phyloP scores from a whole-genome alignment of 768 basidiomycete species.

The Pisolithus orientalis region DNA sequence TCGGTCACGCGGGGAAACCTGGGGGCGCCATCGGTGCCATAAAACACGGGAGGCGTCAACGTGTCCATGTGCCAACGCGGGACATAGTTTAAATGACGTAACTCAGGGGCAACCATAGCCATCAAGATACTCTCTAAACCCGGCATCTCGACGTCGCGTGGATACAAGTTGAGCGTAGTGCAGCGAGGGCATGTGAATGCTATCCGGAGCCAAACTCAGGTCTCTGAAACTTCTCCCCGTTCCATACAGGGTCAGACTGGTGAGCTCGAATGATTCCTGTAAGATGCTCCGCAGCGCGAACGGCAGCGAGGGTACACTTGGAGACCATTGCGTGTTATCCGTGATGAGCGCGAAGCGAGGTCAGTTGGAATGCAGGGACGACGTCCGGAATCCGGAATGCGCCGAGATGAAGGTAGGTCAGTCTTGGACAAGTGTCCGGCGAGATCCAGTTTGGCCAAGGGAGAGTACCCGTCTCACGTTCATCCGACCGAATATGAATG shows the following conservation, averaged over 20 bases:
- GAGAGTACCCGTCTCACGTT: not conserved
- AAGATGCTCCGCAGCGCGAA: not conserved
- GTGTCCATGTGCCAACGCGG: not conserved
- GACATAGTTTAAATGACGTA: not conserved
- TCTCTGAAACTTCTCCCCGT: not conserved
- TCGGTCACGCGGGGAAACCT: slow-evolving; percentile 1
- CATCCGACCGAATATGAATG: not conserved
- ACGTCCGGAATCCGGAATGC: slow-evolving; percentile 6
- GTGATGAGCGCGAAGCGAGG: not conserved
- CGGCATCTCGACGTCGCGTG: not conserved
- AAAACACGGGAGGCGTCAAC: not conserved
- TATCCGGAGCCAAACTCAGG: not conserved
- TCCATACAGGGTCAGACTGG: not conserved
- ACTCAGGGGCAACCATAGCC: not conserved
- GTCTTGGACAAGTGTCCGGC: not conserved
- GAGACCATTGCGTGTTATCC: not conserved
- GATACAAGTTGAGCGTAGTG: not conserved
- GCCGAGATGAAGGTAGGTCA: not conserved
- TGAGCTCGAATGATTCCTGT: not conserved
- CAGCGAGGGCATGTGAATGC: not conserved
- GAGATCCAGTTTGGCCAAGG: not conserved
- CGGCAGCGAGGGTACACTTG: not conserved
- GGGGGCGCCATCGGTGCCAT: not conserved
- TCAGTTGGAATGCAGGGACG: slow-evolving; percentile 12
- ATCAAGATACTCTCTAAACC: not conserved